A percentile compares a stretch with the other conserved stretches of the same genome.
Conservation (phyloP, 2,329 filamentous ascomycete genomes). For the Fusarium sp. region DNA sequence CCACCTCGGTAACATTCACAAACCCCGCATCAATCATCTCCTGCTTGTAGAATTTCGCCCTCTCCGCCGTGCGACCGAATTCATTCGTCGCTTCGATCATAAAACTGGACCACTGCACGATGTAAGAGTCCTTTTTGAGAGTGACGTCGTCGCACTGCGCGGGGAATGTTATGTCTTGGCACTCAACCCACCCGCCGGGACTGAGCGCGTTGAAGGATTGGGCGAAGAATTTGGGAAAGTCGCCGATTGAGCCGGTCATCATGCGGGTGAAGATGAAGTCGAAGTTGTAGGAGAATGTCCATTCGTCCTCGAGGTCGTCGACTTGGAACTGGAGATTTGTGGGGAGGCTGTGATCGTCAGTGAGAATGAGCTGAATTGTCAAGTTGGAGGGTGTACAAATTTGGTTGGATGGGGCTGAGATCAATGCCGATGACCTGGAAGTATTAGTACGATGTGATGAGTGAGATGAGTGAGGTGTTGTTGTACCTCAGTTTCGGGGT, state of each 20-base stretch:
- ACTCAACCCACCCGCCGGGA: conserved; percentile 56
- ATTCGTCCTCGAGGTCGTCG: conserved; percentile 54
- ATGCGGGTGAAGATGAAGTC: conserved; percentile 54
- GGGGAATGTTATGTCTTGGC: conserved; percentile 53
- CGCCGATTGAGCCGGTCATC: conserved; percentile 48
- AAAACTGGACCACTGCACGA: conserved; percentile 42
- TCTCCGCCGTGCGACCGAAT: conserved; percentile 45
- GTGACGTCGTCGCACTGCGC: conserved; percentile 55
- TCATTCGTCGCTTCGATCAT: conserved; percentile 45
- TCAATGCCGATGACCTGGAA: conserved; percentile 51
- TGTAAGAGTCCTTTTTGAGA: conserved; percentile 39
- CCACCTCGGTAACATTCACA: conserved; percentile 57
- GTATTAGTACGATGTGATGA: neutral
- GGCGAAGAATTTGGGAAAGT: conserved; percentile 49
- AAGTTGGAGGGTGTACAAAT: conserved; percentile 39
- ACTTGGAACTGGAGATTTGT: conserved; percentile 60
- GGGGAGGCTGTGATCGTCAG: conserved; percentile 49
- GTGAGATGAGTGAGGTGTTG: rapidly evolving
- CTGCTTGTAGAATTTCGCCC: conserved; percentile 42
- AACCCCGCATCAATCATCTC: conserved; percentile 63
- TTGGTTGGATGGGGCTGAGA: conserved; percentile 54
- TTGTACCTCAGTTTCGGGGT: conserved; percentile 43
- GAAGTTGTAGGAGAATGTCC: conserved; percentile 51
- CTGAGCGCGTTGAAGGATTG: conserved; percentile 50
- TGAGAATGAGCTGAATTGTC: neutral